Conservation (phyloP, 805 yeast species). For the Ogataea populi-albae region DNA sequence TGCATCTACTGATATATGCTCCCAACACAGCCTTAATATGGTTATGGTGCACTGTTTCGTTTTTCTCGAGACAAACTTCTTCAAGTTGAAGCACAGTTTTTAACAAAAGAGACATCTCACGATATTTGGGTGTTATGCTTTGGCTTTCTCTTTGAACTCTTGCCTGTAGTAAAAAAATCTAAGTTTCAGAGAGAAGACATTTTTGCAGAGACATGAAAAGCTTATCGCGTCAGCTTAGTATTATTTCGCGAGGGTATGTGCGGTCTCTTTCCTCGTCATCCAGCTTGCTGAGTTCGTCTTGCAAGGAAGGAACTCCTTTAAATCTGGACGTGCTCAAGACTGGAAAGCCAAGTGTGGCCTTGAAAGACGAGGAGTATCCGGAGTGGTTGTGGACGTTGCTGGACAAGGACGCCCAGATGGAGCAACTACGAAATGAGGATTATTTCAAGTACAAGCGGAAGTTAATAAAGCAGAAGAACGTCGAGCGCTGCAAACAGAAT, state of each 20-base stretch:
- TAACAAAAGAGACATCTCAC: no score
- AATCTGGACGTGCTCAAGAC: constrained; percentile 71
- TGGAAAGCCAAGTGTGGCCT: constrained; percentile 86
- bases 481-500: constrained; percentile 67
- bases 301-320: constrained; percentile 70
- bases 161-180: no score
- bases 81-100: no score
- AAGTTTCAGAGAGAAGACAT: no score
- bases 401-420: constrained; percentile 61
- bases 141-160: no score
- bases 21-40: constrained; percentile 6
- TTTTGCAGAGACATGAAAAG: no score
- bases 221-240: no score
- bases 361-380: constrained; percentile 87
- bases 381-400: constrained; percentile 90
- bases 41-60: background rate
- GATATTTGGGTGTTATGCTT: no score
- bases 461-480: constrained; percentile 64
- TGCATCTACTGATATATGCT: background rate
- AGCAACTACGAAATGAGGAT: constrained; percentile 48
- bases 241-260: no score
- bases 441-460: constrained; percentile 69
- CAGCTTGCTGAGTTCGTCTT: constrained; percentile 39
- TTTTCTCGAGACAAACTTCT: no score
- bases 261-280: constrained; percentile 23